phyloP scores from a whole-genome alignment of 2,329 filamentous ascomycete species.

The Teratosphaeria viscida region DNA sequence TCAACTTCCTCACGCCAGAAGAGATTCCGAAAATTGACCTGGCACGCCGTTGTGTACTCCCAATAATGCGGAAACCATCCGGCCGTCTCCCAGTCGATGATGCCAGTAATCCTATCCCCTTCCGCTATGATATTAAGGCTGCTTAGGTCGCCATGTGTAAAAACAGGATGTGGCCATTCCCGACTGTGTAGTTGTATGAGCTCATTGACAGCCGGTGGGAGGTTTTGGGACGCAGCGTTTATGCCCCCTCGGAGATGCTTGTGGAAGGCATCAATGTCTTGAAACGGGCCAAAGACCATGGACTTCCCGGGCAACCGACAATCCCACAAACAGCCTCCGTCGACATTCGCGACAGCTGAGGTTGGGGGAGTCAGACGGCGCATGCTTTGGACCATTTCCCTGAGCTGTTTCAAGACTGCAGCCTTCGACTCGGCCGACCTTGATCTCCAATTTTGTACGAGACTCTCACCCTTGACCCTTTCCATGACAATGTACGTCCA shows the following conservation, averaged over 20 bases:
- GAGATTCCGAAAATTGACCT: conserved; percentile 32
- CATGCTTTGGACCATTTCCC: conserved; percentile 6
- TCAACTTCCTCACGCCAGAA: conserved; percentile 27
- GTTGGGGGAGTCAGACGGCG: neutral
- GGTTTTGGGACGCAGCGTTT: neutral
- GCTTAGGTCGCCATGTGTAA: conserved; percentile 44
- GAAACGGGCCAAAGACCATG: neutral
- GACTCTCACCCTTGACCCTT: conserved; percentile 8
- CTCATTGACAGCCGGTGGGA: neutral
- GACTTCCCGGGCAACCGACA: neutral
- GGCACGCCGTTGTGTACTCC: conserved; percentile 33
- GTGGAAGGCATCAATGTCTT: conserved; percentile 6
- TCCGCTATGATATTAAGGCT: conserved; percentile 33
- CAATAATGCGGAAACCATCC: conserved; percentile 41
- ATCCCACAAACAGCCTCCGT: neutral
- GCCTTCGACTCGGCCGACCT: neutral
- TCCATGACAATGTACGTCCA: conserved; percentile 39
- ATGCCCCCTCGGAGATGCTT: neutral
- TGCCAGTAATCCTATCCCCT: conserved; percentile 34
- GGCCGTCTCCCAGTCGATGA: conserved; percentile 39
- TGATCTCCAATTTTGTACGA: neutral
- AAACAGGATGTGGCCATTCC: conserved; percentile 28
- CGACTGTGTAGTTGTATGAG: neutral
- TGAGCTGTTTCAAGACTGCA: conserved; percentile 7
- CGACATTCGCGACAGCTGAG: conserved; percentile 2